Percentiles rank a stretch among this genome's conserved stretches.
Evolutionary conservation across 2,329 filamentous ascomycete species (phyloP).

Genomic region (Neoscytalidium dimidiatum): DNA sequence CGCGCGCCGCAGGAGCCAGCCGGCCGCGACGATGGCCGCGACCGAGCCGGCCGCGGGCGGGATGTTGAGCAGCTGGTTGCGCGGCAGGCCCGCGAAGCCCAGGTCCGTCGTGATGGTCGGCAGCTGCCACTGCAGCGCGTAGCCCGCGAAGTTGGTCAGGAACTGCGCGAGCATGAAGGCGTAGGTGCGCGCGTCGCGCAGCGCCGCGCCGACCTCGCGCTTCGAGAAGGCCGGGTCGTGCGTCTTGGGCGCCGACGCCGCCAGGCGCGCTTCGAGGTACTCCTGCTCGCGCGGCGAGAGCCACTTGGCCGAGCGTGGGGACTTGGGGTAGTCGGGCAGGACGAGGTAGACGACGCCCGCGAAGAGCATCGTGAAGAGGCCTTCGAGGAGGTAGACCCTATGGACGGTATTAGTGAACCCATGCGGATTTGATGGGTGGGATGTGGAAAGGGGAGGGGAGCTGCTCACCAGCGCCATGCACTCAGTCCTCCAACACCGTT

Average conservation of each 20-base stretch:
- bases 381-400: conserved; percentile 49
- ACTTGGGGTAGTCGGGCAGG: conserved; percentile 50
- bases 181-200: conserved; percentile 39
- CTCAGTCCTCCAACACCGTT: conserved; percentile 25
- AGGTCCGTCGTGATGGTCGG: conserved; percentile 46
- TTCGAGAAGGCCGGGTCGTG: conserved; percentile 39
- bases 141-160: conserved; percentile 44
- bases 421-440: not conserved
- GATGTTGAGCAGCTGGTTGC: conserved; percentile 50
- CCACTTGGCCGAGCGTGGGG: conserved; percentile 38
- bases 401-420: not conserved
- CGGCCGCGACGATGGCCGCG: conserved; percentile 41
- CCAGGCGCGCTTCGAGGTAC: conserved; percentile 42
- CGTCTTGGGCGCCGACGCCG: conserved; percentile 42
- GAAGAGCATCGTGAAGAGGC: conserved; percentile 45
- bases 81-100: conserved; percentile 44
- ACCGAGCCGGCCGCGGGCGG: conserved; percentile 47
- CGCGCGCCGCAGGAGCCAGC: conserved; percentile 43
- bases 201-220: conserved; percentile 37
- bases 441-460: not conserved
- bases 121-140: conserved; percentile 46
- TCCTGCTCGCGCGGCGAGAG: conserved; percentile 43
- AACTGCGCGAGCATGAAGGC: conserved; percentile 41
- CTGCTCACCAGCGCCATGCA: conserved; percentile 25
- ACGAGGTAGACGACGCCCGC: conserved; percentile 39